Percentiles rank a stretch among this genome's conserved stretches.
phyloP scores from a whole-genome alignment of 1,284 basidiomycete genomes.

The Boletus semigastroideus region DNA sequence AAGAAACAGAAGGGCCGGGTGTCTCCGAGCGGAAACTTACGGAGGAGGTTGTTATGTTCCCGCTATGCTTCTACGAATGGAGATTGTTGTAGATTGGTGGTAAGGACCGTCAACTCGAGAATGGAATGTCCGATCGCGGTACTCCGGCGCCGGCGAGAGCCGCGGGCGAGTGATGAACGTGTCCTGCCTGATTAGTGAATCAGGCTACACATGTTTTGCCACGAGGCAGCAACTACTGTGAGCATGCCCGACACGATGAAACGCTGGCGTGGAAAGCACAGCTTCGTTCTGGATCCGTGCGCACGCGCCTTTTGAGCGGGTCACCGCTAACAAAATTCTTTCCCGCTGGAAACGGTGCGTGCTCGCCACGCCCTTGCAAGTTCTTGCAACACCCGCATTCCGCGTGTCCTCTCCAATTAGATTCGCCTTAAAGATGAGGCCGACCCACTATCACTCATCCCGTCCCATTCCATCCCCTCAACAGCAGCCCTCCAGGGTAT shows the following conservation, averaged over 20 bases:
- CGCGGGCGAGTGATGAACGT: background rate
- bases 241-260: conserved; percentile 12
- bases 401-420: conserved; percentile 30
- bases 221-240: conserved; percentile 21
- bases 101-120: too few relatives aligned
- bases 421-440: conserved; percentile 36
- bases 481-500: conserved; percentile 20
- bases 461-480: conserved; percentile 16
- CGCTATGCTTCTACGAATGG: background rate
- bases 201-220: conserved; percentile 18
- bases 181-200: conserved; percentile 1
- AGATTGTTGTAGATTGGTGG: too few relatives aligned
- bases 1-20: too few relatives aligned
- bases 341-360: conserved; percentile 4
- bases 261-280: conserved; percentile 19
- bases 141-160: background rate
- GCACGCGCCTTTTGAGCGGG: conserved; percentile 27
- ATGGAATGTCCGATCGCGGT: background rate
- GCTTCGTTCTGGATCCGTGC: conserved; percentile 18
- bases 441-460: conserved; percentile 33
- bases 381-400: conserved; percentile 24
- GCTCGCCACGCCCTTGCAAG: conserved; percentile 31
- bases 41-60: too few relatives aligned
- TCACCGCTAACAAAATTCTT: conserved; percentile 21
- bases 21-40: too few relatives aligned